Base-by-base conservation (phyloP, 345 rosid genomes). In the Turnera subulata region DNA sequence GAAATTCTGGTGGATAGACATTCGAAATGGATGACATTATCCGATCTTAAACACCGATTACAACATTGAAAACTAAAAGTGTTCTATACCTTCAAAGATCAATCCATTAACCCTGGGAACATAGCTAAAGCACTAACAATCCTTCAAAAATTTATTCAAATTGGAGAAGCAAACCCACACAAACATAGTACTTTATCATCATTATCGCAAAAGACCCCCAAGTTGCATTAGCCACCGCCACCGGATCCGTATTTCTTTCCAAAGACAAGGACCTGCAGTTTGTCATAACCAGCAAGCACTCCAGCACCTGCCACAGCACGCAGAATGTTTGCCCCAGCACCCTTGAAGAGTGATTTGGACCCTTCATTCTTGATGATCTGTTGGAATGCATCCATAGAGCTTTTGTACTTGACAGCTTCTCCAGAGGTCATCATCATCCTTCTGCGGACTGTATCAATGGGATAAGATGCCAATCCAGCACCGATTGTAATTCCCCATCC, bases 371-470 rank as follows among this genome's bases (percentile, higher is more conserved):
- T 53, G 49, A 70, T 0, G 3, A 70, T 70, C 69, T 66, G 64
- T 2, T 12, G 17, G 58, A 74, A 66, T 11, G 75, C 78, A 66
- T 62, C 53, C 20, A 55, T 14, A 0, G 72, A 65, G 47, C 55
- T 69, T 58, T 65, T 65, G 35, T 69, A 70, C 56, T 62, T 69
- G 20, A 65, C 59, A 33, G 68, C 68, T 66, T 74, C 78, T 15
- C 74, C 72, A 19, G 73, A 68, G 4, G 71, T 73, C 78, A 73
- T 68, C 78, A 73, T 68, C 78, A 64, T 64, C 43, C 78, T 68
- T 64, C 61, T 32, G 2, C 55, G 44, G 19, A 68, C 61, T 0
- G 65, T 68, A 46, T 73, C 71, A 22, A 73, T 46, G 2, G 74
- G 73, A 29, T 73, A 68, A 1, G 67, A 39, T 6, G 56, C 67